Evolutionary conservation across 768 basidiomycete species (phyloP).

Genomic region (Amanita molliuscula): DNA sequence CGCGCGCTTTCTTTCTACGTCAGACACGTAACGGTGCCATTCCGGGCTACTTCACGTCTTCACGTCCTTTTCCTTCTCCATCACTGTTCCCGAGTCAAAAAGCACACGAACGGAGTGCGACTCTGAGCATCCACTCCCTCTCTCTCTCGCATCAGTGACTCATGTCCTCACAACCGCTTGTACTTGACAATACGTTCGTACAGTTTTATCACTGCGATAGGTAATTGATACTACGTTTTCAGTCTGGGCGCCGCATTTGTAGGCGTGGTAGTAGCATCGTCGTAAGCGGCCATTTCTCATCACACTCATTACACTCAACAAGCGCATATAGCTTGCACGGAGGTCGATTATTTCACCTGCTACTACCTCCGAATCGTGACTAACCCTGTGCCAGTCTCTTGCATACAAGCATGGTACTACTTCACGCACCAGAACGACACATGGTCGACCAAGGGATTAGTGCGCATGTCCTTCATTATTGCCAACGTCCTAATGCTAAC

Average conservation of each 20-base stretch:
- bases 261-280: constrained; percentile 36
- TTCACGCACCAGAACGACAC: constrained; percentile 38
- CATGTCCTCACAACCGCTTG: constrained; percentile 10
- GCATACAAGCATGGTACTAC: constrained; percentile 47
- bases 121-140: neutral
- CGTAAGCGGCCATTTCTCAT: constrained; percentile 22
- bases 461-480: constrained; percentile 14
- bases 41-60: neutral
- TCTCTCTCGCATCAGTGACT: neutral
- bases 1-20: neutral
- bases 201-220: neutral
- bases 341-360: constrained; percentile 20
- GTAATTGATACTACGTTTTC: constrained; percentile 1
- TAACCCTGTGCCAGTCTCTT: constrained; percentile 29
- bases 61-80: neutral
- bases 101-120: neutral
- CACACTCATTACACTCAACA: neutral
- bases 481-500: neutral
- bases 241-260: constrained; percentile 42
- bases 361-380: neutral
- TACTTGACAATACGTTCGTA: constrained; percentile 25
- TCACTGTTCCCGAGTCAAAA: constrained; percentile 2
- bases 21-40: constrained; percentile 4
- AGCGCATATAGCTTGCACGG: constrained; percentile 33
- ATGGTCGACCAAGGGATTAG: constrained; percentile 37